Evolutionary conservation across 179 eudicot species (phyloP).

Genomic region (Beta lomatogona): DNA sequence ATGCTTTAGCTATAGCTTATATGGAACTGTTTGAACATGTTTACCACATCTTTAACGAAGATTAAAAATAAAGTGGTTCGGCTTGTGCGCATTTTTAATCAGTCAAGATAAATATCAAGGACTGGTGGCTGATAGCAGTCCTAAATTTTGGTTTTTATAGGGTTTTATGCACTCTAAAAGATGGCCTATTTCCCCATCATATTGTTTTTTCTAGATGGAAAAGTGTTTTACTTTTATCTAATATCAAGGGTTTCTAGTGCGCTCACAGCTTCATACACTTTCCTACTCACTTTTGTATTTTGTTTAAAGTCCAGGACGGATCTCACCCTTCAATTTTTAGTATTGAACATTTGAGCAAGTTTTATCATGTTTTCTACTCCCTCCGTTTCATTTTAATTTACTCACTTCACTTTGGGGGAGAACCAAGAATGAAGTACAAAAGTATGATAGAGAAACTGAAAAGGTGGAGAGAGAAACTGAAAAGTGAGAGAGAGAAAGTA

Average conservation of each 20-base stretch:
- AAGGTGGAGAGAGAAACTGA: too few species aligned
- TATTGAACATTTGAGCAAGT: background rate
- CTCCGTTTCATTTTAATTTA: too few species aligned
- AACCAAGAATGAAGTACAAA: too few species aligned
- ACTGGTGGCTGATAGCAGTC: background rate
- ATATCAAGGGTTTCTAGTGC: background rate
- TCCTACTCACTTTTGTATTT: background rate
- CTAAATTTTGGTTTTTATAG: background rate
- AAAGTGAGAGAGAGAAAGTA: too few species aligned
- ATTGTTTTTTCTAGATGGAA: background rate
- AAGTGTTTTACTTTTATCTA: background rate
- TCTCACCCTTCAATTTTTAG: background rate
- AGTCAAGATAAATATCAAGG: background rate
- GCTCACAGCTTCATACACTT: background rate
- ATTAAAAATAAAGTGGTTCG: background rate
- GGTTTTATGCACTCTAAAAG: background rate
- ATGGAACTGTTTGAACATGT: conserved; percentile 5
- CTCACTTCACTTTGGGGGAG: too few species aligned
- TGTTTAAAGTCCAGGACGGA: background rate
- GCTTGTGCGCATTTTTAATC: background rate
- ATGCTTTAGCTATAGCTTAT: background rate
- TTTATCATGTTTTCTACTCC: too few species aligned
- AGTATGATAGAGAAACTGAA: too few species aligned
- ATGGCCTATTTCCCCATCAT: background rate
- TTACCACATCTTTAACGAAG: too few species aligned